Percentiles rank a stretch among this genome's conserved stretches.
Evolutionary conservation across 257 asterid species (phyloP).

Genomic region (Solanum paucissectum): DNA sequence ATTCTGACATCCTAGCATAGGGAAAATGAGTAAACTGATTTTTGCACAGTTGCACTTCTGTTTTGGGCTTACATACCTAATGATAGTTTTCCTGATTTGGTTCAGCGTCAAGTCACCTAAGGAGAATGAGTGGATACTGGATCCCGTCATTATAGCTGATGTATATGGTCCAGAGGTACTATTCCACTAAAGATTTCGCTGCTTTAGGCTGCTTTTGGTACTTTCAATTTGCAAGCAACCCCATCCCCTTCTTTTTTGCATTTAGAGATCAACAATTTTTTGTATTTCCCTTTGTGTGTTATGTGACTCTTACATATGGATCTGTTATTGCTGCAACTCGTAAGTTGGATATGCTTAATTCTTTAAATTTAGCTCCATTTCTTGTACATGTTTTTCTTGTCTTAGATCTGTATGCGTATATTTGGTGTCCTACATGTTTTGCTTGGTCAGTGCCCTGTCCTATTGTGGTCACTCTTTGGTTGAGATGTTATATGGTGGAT

Average conservation of each 20-base stretch:
- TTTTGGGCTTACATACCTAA: background rate
- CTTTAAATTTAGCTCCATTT: background rate
- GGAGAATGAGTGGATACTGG: slow-evolving; percentile 83
- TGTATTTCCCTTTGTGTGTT: background rate
- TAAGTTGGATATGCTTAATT: background rate
- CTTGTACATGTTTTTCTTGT: background rate
- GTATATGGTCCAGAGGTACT: slow-evolving; percentile 80
- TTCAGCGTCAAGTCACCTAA: slow-evolving; percentile 66
- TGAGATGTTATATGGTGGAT: background rate
- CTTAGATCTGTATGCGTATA: background rate
- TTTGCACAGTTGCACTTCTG: background rate
- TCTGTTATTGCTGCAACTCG: background rate
- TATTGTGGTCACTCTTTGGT: background rate
- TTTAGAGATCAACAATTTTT: background rate
- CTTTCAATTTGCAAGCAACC: background rate
- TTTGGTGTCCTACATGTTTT: background rate
- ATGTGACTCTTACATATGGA: background rate
- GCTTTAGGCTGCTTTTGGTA: background rate
- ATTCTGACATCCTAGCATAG: background rate
- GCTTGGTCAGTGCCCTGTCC: background rate
- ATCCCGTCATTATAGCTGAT: slow-evolving; percentile 85
- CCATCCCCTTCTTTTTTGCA: background rate
- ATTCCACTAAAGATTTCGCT: background rate
- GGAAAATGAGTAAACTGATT: background rate
- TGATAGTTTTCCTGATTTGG: slow-evolving; percentile 10